These are phyloP conservation scores for Geotrichum macrosporum DNA, from an alignment of 1,139 yeast genomes.

Conservation along the genomic window DNA sequence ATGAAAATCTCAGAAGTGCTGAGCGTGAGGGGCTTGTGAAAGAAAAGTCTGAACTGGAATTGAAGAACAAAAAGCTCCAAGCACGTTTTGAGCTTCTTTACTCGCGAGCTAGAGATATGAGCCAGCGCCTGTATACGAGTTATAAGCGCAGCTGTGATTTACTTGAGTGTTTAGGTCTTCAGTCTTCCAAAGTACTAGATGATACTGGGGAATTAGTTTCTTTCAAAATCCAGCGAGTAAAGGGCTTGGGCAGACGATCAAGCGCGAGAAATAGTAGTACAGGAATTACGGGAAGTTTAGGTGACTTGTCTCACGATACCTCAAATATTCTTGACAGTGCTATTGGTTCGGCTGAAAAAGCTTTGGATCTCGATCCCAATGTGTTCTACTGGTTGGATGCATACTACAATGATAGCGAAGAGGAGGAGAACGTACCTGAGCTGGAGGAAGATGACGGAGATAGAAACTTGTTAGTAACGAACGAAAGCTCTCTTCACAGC, in stretches of 20 bases:
- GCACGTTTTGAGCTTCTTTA: constrained; percentile 20
- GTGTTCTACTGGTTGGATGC: constrained; percentile 36
- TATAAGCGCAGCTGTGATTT: constrained; percentile 52
- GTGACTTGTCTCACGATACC: constrained; percentile 4
- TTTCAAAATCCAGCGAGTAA: constrained; percentile 36
- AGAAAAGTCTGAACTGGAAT: constrained; percentile 10
- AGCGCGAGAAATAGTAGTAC: constrained; percentile 19
- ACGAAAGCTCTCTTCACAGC: constrained; percentile 1
- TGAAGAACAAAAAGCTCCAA: constrained; percentile 10
- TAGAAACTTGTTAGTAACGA: constrained; percentile 1
- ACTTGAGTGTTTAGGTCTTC: constrained; percentile 75
- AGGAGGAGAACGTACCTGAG: constrained; percentile 15
- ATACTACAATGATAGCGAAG: constrained; percentile 23
- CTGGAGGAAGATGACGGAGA: constrained; percentile 15
- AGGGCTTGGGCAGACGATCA: constrained; percentile 31
- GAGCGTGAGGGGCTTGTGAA: not conserved
- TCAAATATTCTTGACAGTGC: constrained; percentile 22
- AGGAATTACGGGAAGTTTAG: constrained; percentile 7
- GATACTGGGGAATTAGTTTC: constrained; percentile 27
- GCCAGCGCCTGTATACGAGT: constrained; percentile 39
- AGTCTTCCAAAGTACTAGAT: constrained; percentile 35
- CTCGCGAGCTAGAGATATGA: constrained; percentile 37
- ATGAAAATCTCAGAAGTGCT: not conserved
- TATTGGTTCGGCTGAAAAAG: constrained; percentile 16
- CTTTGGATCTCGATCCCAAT: constrained; percentile 22